Base-by-base conservation (phyloP, 2,329 filamentous ascomycete genomes). In the Aspergillus aculeatinus region DNA sequence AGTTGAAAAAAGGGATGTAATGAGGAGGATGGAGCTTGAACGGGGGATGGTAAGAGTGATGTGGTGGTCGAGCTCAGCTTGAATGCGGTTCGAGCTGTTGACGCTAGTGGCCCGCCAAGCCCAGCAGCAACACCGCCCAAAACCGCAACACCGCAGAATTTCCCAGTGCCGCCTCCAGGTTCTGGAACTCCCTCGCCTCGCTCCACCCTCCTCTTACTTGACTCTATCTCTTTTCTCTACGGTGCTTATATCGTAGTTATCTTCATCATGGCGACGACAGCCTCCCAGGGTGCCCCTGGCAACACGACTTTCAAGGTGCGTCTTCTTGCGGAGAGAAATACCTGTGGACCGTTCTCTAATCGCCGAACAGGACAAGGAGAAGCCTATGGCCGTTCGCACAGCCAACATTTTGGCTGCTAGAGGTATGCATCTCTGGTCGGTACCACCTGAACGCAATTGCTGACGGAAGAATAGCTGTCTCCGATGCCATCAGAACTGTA, bases 341-440 rank as follows among this genome's bases (percentile, higher is more conserved):
- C 67, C 65, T 71, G 72, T 70, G 70, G 63, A 54, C 63, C 64
- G 60, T 66, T 65, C 68, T 73, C 76, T 83, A 70, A 84, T 73
- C 65, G 65, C 57, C 65, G 64, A 68, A 59, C 70, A 87, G 84
- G 86, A 88, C 77, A 99, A 97, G 87, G 95, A 97, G 83, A 99
- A 99, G 91, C 95, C 95, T 69, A 89, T 95, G 83, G 95, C 95
- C 67, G 95, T 99, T 67, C 90, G 95, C 70, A 93, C 91, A 66
- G 91, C 91, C 74, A 99, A 99, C 81, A 98, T 99, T 79, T 90
- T 96, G 74, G 95, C 95, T 70, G 95, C 95, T 71, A 87, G 94
- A 91, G 92, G 92, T 94, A 84, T 70, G 81, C 65, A 42, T 56
- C 35, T 42, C 53, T 42, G 21, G 59, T 60, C 42, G 42, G 14